phyloP scores from a whole-genome alignment of 192 early-diverging fungal species.

The Mycoemilia scoparia region DNA sequence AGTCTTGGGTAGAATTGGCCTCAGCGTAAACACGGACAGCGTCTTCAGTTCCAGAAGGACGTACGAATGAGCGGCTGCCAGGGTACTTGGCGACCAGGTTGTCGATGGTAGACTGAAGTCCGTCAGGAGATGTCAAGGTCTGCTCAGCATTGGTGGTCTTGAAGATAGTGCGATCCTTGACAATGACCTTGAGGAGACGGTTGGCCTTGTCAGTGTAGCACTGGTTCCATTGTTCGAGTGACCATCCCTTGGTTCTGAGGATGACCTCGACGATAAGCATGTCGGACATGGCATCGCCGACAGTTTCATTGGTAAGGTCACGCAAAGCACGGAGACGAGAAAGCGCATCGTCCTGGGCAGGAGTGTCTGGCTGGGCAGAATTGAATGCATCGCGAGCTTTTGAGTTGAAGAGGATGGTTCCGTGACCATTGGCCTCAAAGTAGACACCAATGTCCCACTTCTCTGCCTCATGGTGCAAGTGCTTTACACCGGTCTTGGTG shows the following conservation, averaged over 20 bases:
- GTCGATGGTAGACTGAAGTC: constrained; percentile 74
- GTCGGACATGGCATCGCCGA: constrained; percentile 96
- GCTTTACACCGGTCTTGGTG: constrained; percentile 95
- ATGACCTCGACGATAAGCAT: constrained; percentile 89
- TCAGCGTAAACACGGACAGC: constrained; percentile 98
- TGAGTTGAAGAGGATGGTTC: constrained; percentile 89
- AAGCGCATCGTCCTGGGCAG: constrained; percentile 59
- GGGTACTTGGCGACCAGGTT: constrained; percentile 63
- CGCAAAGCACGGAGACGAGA: constrained; percentile 63
- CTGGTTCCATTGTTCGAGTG: constrained; percentile 73
- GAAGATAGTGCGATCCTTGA: constrained; percentile 68
- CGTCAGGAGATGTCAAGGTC: constrained; percentile 68
- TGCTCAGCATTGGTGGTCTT: constrained; percentile 94
- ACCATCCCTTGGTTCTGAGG: constrained; percentile 63
- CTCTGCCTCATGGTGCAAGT: constrained; percentile 96
- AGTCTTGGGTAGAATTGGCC: constrained; percentile 78
- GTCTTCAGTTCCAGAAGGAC: constrained; percentile 97
- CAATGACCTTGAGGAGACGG: constrained; percentile 91
- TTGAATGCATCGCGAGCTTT: constrained; percentile 43
- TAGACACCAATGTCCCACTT: constrained; percentile 97
- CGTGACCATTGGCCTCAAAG: constrained; percentile 99
- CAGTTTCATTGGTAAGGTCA: constrained; percentile 95
- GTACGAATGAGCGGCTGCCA: constrained; percentile 85
- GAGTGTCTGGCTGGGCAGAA: constrained; percentile 28
- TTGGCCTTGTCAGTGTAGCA: constrained; percentile 90